Evolutionary conservation across 1,284 basidiomycete species (phyloP).

Genomic region (Stereum hirsutum): DNA sequence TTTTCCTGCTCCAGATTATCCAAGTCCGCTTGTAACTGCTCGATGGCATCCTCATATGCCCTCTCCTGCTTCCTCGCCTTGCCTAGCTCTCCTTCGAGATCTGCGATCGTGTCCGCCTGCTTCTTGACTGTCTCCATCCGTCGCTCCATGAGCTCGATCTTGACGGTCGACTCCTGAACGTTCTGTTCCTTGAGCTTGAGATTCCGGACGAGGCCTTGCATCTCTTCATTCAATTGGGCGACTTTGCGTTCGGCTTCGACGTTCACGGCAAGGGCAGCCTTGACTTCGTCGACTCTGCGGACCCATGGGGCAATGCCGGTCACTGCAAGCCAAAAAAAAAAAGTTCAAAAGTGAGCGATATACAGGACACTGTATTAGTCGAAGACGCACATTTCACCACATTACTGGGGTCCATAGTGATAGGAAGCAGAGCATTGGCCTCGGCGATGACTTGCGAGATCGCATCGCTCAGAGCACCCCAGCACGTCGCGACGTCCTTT

Average conservation of each 20-base stretch:
- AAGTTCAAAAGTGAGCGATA: not conserved
- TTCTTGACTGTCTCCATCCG: slow-evolving; percentile 87
- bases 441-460: slow-evolving; percentile 66
- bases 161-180: slow-evolving; percentile 84
- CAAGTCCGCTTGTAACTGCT: slow-evolving; percentile 84
- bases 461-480: slow-evolving; percentile 70
- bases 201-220: slow-evolving; percentile 77
- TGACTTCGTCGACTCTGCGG: slow-evolving; percentile 80
- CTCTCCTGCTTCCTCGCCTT: slow-evolving; percentile 83
- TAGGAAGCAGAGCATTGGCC: slow-evolving; percentile 58
- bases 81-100: slow-evolving; percentile 73
- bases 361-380: too few species aligned
- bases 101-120: slow-evolving; percentile 75
- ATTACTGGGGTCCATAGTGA: slow-evolving; percentile 70
- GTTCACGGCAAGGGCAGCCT: slow-evolving; percentile 76
- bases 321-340: slow-evolving; percentile 33
- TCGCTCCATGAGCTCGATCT: slow-evolving; percentile 91
- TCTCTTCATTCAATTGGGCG: slow-evolving; percentile 79
- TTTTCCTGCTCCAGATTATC: slow-evolving; percentile 86
- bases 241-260: slow-evolving; percentile 88
- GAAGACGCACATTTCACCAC: slow-evolving; percentile 70
- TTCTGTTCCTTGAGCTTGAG: slow-evolving; percentile 83
- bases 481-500: slow-evolving; percentile 56
- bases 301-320: slow-evolving; percentile 83
- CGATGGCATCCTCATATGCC: slow-evolving; percentile 88